Percentiles rank a stretch among this genome's conserved stretches.
Evolutionary conservation across 805 yeast genomes (phyloP).

Genomic region (Jamesozyma jinghongensis): DNA sequence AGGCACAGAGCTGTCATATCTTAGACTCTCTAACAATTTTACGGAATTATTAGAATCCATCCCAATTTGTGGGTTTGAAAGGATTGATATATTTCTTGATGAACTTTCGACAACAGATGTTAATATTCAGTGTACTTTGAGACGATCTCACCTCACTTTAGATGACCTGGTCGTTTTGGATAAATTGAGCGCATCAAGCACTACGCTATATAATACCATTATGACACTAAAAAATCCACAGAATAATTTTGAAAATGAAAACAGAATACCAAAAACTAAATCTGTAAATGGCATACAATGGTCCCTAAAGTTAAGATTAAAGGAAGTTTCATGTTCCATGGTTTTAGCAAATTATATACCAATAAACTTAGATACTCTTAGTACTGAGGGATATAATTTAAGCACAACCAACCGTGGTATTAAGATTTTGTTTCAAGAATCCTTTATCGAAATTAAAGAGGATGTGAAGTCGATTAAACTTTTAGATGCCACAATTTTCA

Average conservation of each 20-base stretch:
- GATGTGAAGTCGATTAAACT: conserved; percentile 10
- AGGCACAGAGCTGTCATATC: conserved; percentile 15
- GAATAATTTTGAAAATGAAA: background rate
- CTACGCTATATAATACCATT: background rate
- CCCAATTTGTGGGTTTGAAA: conserved; percentile 25
- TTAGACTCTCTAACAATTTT: conserved; percentile 8
- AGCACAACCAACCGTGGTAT: conserved; percentile 20
- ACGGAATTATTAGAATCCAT: conserved; percentile 8
- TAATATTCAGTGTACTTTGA: conserved; percentile 18
- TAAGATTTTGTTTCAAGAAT: conserved; percentile 16
- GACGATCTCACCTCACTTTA: conserved; percentile 20
- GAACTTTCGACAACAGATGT: conserved; percentile 10
- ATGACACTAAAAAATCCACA: background rate
- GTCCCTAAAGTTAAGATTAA: conserved; percentile 20
- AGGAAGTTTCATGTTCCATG: conserved; percentile 18
- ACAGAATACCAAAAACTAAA: background rate
- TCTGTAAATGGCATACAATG: conserved; percentile 8
- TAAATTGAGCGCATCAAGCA: conserved; percentile 6
- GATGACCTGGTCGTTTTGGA: conserved; percentile 19
- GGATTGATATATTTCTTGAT: conserved; percentile 21
- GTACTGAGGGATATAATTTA: conserved; percentile 11
- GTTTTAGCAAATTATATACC: conserved; percentile 19
- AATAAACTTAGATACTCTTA: conserved; percentile 18
- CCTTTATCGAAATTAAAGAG: conserved; percentile 9
- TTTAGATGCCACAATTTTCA: conserved; percentile 11